Conservation (phyloP, 176 grass and related monocot genomes). For the Carex pumila region DNA sequence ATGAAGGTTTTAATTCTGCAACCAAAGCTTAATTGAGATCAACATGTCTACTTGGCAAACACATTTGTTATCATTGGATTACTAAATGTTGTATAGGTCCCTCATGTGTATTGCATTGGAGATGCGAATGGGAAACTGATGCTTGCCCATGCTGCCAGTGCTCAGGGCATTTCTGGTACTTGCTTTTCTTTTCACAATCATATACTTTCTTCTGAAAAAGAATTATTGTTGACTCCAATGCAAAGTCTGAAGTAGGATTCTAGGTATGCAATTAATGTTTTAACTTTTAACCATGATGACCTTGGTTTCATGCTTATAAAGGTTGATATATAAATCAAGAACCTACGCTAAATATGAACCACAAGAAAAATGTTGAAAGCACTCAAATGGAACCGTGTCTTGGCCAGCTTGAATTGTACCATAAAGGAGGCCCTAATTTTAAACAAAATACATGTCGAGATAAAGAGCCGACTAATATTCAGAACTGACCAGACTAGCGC, state of each 20-base stretch:
- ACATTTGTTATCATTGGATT: not conserved
- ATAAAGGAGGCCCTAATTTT: not conserved
- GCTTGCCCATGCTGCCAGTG: conserved; percentile 99
- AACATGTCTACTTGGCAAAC: not conserved
- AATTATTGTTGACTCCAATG: not conserved
- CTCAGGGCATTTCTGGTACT: conserved; percentile 91
- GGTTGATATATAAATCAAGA: not conserved
- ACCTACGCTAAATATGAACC: not conserved
- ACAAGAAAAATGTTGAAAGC: not conserved
- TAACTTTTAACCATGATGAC: not conserved
- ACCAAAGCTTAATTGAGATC: not conserved
- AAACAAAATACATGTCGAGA: not conserved
- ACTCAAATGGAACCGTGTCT: not conserved
- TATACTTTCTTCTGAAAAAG: conserved; percentile 1
- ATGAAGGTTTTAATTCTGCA: not conserved
- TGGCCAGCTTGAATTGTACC: not conserved
- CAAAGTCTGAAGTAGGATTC: not conserved
- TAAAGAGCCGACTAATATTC: not conserved
- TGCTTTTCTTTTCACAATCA: not conserved
- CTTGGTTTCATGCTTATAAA: not conserved
- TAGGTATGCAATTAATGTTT: not conserved
- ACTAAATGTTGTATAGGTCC: conserved; percentile 35
- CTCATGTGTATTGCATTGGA: conserved; percentile 93
- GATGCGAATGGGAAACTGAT: conserved; percentile 96
- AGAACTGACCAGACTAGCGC: not conserved